Evolutionary conservation across 768 basidiomycete genomes (phyloP), one percentile per base, ranked within the genome.

Genomic region (Russula sp.): DNA sequence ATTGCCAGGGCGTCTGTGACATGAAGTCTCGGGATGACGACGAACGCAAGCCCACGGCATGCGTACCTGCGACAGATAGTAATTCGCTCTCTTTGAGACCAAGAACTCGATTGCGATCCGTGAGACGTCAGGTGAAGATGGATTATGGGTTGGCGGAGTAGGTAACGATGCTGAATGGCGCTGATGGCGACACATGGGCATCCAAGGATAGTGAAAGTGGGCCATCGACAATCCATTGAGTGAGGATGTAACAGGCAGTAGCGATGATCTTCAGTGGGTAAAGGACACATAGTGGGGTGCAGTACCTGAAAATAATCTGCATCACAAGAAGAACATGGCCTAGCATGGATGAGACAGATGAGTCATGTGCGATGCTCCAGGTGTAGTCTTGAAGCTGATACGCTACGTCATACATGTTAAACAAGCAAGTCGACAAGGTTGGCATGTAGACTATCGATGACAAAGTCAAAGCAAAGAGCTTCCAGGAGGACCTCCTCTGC

Each of bases 351-450:
- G 52, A 36, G 39, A 80, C 79, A 73, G 61, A 93, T 90, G 91
- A 90, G 76, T 93, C 91, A 73, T 91, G 88, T 14, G 90, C 87
- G 54, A 93, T 77, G 64, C 88, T 89, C 92, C 90, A 93, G 13
- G 89, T 84, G 69, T 83, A 86, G 69, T 91, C 90, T 71, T 88
- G 83, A 39, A 86, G 71, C 38, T 76, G 72, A 20, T 69, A 56
- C 39, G 78, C 79, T 46, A 78, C 76, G 63, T 79, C 78, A 47
- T 79, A 73, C 9, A 78, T 74, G 59, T 85, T 82, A 68, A 90
- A 87, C 11, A 92, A n/a, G n/a, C n/a, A n/a, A 75, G 64, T 90
- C 86, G 47, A 88, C 82, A 35, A 93, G 76, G 55, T 86, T 80
- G 35, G 83, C 82, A 66, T 93, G 91, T 18, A 89, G 88, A 67